These are phyloP conservation scores for Digitaria exilis DNA, from an alignment of 202 grass and related monocot species.

Conservation along the genomic window DNA sequence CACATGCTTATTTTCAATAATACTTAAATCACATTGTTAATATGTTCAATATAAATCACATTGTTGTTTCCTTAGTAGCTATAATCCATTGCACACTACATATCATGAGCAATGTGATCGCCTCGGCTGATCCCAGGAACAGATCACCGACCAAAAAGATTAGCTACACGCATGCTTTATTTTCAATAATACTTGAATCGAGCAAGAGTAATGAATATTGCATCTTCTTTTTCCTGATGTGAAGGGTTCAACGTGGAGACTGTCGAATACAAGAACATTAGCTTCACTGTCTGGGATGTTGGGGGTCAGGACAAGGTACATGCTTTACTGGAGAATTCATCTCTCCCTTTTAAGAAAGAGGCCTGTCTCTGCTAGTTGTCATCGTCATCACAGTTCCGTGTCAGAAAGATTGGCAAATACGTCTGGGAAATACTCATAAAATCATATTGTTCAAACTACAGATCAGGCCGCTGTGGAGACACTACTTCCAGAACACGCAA, in stretches of 20 bases:
- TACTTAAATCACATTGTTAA: too few relatives aligned
- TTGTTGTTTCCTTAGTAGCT: too few relatives aligned
- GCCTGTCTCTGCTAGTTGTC: background rate
- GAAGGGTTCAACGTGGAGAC: slow-evolving; percentile 83
- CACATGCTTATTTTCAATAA: too few relatives aligned
- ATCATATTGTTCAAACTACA: slow-evolving; percentile 43
- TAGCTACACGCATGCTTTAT: background rate
- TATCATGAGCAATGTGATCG: slow-evolving; percentile 6
- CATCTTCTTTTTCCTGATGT: slow-evolving; percentile 10
- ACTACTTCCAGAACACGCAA: slow-evolving; percentile 89
- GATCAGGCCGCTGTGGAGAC: slow-evolving; percentile 86
- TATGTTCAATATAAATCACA: too few relatives aligned
- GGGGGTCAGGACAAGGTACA: slow-evolving; percentile 84
- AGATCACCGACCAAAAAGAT: slow-evolving; percentile 15
- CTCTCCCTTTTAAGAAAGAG: background rate
- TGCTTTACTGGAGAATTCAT: background rate
- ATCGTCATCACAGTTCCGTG: background rate
- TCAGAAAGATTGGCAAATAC: background rate
- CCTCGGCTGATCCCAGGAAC: background rate
- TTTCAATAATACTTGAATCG: background rate
- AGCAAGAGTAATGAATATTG: background rate
- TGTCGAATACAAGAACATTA: slow-evolving; percentile 91
- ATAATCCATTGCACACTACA: too few relatives aligned
- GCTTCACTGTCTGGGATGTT: slow-evolving; percentile 88
- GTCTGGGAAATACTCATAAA: background rate